Evolutionary conservation across 2,329 filamentous ascomycete species (phyloP).

Genomic region (Didymella exigua): DNA sequence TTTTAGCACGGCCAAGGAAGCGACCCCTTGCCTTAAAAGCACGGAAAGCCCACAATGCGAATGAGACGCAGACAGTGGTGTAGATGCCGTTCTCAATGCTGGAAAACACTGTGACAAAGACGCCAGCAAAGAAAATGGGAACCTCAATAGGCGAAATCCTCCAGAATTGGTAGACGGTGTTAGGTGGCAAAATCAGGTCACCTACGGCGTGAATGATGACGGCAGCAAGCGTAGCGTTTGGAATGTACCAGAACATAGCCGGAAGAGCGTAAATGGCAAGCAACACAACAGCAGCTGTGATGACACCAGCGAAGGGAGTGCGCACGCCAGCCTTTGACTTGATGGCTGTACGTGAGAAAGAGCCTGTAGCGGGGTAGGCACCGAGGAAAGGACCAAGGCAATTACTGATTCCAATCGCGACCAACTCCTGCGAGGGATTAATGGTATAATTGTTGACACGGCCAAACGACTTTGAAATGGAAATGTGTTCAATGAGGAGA

Average conservation of each 20-base stretch:
- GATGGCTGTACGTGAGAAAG: slow-evolving; percentile 94
- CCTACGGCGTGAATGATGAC: slow-evolving; percentile 97
- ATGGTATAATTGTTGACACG: slow-evolving; percentile 96
- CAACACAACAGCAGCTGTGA: slow-evolving; percentile 84
- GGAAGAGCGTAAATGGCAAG: slow-evolving; percentile 89
- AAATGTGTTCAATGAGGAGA: slow-evolving; percentile 95
- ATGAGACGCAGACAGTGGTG: slow-evolving; percentile 77
- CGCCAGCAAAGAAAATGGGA: slow-evolving; percentile 89
- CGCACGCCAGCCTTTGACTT: slow-evolving; percentile 96
- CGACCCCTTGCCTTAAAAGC: slow-evolving; percentile 80
- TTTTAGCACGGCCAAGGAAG: slow-evolving; percentile 82
- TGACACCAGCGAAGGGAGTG: slow-evolving; percentile 86
- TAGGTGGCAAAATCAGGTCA: slow-evolving; percentile 88
- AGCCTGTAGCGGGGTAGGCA: slow-evolving; percentile 90
- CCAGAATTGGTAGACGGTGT: slow-evolving; percentile 96
- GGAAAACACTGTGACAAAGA: slow-evolving; percentile 85
- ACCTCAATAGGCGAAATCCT: slow-evolving; percentile 88
- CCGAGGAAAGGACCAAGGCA: slow-evolving; percentile 89
- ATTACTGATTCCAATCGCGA: slow-evolving; percentile 89
- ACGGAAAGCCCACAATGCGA: slow-evolving; percentile 79
- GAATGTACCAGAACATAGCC: slow-evolving; percentile 92
- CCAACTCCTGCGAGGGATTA: slow-evolving; percentile 92
- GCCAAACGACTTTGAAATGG: slow-evolving; percentile 96
- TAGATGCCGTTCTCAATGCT: slow-evolving; percentile 94
- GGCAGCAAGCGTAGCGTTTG: slow-evolving; percentile 76